A percentile compares a stretch with the other conserved stretches of the same genome.
Conservation (phyloP, 1,284 basidiomycete species). For the Phenoliferia sp. region DNA sequence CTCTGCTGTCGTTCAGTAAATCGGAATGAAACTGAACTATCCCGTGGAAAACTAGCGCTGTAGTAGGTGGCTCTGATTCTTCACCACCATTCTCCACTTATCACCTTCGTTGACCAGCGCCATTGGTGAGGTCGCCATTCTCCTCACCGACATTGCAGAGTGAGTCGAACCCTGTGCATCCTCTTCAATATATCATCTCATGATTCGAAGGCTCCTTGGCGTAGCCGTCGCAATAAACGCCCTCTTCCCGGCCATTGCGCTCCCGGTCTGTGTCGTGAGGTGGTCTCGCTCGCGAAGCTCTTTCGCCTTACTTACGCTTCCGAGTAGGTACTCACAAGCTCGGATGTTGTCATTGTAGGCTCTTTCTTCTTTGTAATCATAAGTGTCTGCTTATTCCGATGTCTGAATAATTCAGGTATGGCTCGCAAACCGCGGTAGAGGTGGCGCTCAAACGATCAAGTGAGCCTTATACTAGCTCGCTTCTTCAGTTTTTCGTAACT, state of each 20-base stretch:
- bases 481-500: too few relatives aligned
- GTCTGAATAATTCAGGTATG: neutral
- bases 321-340: neutral
- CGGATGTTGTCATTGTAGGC: neutral
- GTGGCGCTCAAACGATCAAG: neutral
- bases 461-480: neutral
- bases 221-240: neutral
- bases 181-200: too few relatives aligned
- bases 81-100: neutral
- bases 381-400: neutral
- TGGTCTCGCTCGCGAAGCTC: too few relatives aligned
- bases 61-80: neutral
- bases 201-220: neutral
- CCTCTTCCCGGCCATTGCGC: neutral
- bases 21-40: neutral
- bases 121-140: neutral
- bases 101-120: neutral
- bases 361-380: neutral
- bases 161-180: too few relatives aligned
- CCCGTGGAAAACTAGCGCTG: neutral
- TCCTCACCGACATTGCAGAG: neutral
- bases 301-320: neutral
- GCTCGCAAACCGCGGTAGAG: neutral
- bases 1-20: neutral
- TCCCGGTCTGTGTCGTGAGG: neutral